Base-by-base conservation (phyloP, 1,284 basidiomycete species). In the Irpex sp. region DNA sequence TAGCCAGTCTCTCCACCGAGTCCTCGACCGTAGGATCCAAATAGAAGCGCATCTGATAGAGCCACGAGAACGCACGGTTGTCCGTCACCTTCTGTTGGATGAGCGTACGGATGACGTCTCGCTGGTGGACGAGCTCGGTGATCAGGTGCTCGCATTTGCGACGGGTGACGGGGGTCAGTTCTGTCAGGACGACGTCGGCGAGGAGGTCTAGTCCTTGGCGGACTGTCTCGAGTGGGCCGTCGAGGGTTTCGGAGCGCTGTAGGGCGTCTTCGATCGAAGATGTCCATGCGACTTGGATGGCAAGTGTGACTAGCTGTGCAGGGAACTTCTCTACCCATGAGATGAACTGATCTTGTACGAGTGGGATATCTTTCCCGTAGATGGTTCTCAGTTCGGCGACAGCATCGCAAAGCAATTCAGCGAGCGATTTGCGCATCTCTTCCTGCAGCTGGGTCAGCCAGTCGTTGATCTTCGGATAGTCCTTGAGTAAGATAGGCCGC, bases 41-140 rank as follows among this genome's bases (percentile, higher is more conserved):
- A 73, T 99, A 98, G 80, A 96, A 99, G 7, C 97, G 92, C 96
- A 99, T 98, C 73, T 99, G 96, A 68, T 94, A 97, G 9, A 98
- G 80, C 97, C 97, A 99, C 5, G 86, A 84, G 73, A 99, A 99
- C 61, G 84, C 83, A 66, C 85, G 87, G 62, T 84, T 77, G 63
- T 90, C 87, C 1, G 76, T 65, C 9, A 91, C 82, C n/a, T 79
- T 76, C 67, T 89, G 83, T 60, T 85, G 80, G 58, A 93, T 83
- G 58, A 99, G 86, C 9, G 84, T 77, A 16, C 96, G 90, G 49
- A 90, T 90, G 49, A 98, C 95, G 74, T 99, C 96, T 66, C 96
- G 85, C 74, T 99, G 95, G 73, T 99, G 97, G 9, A 99, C 97
- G 3, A 99, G 86, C 75, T 99, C 97, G 1, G 96, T 99, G 77